Percentiles rank a stretch among this genome's conserved stretches.
phyloP scores from a whole-genome alignment of 192 early-diverging fungal species.

The Coemansia sp. region DNA sequence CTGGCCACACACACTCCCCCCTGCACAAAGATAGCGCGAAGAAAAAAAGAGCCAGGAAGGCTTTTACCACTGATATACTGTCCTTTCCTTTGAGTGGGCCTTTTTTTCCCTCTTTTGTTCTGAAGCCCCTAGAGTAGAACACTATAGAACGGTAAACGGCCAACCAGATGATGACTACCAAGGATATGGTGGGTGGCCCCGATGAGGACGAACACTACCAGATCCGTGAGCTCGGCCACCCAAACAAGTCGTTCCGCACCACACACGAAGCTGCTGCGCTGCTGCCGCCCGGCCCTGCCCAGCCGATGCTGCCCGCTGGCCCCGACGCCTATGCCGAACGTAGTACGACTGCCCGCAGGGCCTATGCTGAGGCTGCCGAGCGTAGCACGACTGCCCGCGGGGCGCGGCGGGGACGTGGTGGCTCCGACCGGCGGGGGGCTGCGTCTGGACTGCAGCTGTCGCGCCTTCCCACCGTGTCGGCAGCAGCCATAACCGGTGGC shows the following conservation, averaged over 20 bases:
- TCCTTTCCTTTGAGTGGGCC: not conserved
- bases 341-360: not conserved
- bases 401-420: too few species aligned
- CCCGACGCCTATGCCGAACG: not conserved
- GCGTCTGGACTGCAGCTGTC: not conserved
- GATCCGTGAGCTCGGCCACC: conserved; percentile 32
- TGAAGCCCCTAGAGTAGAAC: not conserved
- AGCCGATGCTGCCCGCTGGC: not conserved
- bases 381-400: not conserved
- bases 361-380: too few species aligned
- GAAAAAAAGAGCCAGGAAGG: not conserved
- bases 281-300: not conserved
- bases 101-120: conserved; percentile 1
- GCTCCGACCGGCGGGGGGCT: not conserved
- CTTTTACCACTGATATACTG: not conserved
- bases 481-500: not conserved
- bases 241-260: conserved; percentile 36
- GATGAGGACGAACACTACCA: conserved; percentile 50
- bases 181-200: conserved; percentile 13
- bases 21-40: not conserved
- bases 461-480: not conserved
- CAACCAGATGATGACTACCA: conserved; percentile 19
- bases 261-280: not conserved
- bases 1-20: too few species aligned
- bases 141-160: not conserved